These are phyloP conservation scores for Pseudogymnoascus sp. DNA, from an alignment of 2,329 filamentous ascomycete species.

Conservation along the genomic window DNA sequence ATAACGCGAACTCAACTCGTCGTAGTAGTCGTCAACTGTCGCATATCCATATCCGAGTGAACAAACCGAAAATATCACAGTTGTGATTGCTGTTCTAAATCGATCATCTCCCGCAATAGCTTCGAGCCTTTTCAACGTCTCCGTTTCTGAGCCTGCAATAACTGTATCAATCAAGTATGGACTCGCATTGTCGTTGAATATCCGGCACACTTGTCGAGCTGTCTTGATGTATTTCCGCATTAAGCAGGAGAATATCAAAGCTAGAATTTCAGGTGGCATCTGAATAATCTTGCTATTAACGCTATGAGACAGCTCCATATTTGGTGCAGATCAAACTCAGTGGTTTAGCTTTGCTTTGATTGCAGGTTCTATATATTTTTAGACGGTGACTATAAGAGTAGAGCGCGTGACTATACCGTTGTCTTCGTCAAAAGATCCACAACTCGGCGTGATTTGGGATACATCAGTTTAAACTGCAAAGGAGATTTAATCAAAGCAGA, in stretches of 20 bases:
- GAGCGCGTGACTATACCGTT: neutral
- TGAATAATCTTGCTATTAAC: neutral
- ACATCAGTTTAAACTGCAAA: neutral
- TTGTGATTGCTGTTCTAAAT: neutral
- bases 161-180: conserved; percentile 4
- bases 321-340: neutral
- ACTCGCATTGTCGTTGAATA: neutral
- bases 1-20: neutral
- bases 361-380: too few species aligned
- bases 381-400: neutral
- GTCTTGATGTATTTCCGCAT: conserved; percentile 5
- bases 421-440: neutral
- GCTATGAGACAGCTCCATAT: neutral
- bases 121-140: conserved; percentile 9
- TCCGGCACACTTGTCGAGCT: conserved; percentile 2
- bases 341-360: neutral
- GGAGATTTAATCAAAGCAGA: neutral
- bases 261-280: conserved; percentile 6
- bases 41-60: conserved; percentile 1
- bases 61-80: conserved; percentile 9
- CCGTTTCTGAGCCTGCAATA: conserved; percentile 9
- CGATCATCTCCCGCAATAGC: neutral
- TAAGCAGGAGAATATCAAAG: conserved; percentile 8
- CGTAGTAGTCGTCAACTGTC: conserved; percentile 5
- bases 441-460: neutral